A percentile compares a stretch with the other conserved stretches of the same genome.
phyloP scores from a whole-genome alignment of 805 yeast species.

The Pichia pseudocactophila region DNA sequence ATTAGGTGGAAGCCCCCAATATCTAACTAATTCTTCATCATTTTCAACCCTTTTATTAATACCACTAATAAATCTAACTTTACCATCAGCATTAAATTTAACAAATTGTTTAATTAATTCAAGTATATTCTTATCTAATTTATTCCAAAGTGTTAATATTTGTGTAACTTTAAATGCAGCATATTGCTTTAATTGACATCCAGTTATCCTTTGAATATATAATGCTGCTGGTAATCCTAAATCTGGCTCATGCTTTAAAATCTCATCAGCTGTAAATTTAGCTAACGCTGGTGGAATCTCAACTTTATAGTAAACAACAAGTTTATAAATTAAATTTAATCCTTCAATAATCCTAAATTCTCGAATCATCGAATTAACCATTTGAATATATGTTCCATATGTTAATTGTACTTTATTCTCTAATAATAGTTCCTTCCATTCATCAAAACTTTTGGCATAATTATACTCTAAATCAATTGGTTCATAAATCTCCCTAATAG shows the following conservation, averaged over 20 bases:
- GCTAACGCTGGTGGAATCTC: constrained; percentile 3
- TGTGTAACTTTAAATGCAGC: neutral
- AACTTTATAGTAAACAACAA: neutral
- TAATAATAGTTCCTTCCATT: neutral
- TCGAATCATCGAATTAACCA: constrained; percentile 4
- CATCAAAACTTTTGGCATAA: neutral
- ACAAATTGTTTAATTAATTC: neutral
- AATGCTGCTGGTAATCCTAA: constrained; percentile 8
- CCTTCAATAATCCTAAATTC: constrained; percentile 10
- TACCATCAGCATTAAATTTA: neutral
- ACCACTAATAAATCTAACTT: neutral
- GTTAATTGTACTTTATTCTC: constrained; percentile 1
- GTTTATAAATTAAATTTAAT: constrained; percentile 2
- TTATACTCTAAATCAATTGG: neutral
- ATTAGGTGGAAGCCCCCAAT: neutral
- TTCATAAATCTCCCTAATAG: neutral
- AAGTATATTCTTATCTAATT: neutral
- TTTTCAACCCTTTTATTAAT: neutral
- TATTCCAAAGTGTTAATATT: neutral
- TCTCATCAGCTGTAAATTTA: constrained; percentile 2
- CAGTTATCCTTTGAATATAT: constrained; percentile 4
- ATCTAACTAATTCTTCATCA: neutral
- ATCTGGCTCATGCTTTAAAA: constrained; percentile 2
- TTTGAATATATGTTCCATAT: constrained; percentile 3
- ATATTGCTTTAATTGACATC: constrained; percentile 1